Evolutionary conservation across 2,329 filamentous ascomycete species (phyloP).

Genomic region (Colletotrichum noveboracense): DNA sequence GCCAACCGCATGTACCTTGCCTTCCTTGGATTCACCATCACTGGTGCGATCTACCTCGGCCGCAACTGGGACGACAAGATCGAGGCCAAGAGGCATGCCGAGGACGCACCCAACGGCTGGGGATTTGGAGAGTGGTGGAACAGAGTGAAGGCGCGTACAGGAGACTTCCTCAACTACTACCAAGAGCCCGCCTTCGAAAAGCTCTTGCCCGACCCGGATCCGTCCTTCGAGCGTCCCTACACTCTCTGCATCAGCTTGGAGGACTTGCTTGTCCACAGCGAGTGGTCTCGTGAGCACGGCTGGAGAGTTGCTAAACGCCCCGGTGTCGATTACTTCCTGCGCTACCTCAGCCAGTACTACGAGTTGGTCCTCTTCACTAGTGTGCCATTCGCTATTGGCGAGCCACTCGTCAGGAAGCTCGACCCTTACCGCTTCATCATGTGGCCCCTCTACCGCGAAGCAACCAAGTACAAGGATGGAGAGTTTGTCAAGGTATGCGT

Average conservation of each 20-base stretch:
- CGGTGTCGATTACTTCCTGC: conserved; percentile 95
- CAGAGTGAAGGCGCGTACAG: conserved; percentile 76
- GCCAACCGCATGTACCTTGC: conserved; percentile 76
- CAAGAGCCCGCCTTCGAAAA: conserved; percentile 95
- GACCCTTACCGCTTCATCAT: conserved; percentile 95
- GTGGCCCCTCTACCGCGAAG: conserved; percentile 94
- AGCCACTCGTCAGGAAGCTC: conserved; percentile 89
- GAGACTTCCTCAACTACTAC: conserved; percentile 86
- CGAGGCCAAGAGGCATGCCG: conserved; percentile 69
- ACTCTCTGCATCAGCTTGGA: conserved; percentile 93
- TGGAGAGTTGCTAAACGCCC: conserved; percentile 96
- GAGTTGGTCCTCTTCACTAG: conserved; percentile 96
- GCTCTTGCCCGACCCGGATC: conserved; percentile 83
- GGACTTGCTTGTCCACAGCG: conserved; percentile 91
- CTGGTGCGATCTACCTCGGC: conserved; percentile 76
- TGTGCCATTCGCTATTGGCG: conserved; percentile 81
- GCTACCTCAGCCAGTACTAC: conserved; percentile 97
- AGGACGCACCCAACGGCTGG: conserved; percentile 82
- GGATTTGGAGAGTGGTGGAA: conserved; percentile 76
- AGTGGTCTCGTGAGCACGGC: conserved; percentile 92
- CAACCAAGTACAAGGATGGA: conserved; percentile 95
- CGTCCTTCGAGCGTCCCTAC: conserved; percentile 83
- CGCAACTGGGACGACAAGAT: conserved; percentile 87
- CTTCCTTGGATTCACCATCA: conserved; percentile 60
- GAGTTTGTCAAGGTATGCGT: conserved; percentile 87